Conservation (phyloP, 2,329 filamentous ascomycete species). For the Cladorrhinum sp. region DNA sequence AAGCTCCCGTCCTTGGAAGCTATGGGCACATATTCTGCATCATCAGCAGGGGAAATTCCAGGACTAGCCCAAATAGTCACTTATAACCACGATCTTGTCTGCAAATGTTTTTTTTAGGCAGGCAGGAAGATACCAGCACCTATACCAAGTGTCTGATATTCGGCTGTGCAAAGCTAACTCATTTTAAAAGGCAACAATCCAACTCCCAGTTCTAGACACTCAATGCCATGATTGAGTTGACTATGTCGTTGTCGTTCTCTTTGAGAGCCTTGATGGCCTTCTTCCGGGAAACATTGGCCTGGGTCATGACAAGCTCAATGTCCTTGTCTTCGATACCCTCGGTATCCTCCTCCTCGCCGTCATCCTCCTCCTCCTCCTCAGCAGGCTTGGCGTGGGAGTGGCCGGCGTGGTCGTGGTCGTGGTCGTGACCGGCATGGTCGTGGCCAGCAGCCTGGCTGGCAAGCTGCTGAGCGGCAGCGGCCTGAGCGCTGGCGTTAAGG, state of each 20-base stretch:
- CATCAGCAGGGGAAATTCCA: not conserved
- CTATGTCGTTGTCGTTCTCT: constrained; percentile 99
- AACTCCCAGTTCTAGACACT: constrained; percentile 60
- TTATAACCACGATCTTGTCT: not conserved
- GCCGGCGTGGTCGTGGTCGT: constrained; percentile 65
- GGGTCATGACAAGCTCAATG: constrained; percentile 98
- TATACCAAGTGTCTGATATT: not conserved
- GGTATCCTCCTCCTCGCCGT: constrained; percentile 93
- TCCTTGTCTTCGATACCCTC: constrained; percentile 96
- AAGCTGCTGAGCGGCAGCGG: constrained; percentile 92
- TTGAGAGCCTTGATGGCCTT: constrained; percentile 98
- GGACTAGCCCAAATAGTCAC: not conserved
- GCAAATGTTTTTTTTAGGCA: not conserved
- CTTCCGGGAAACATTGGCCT: constrained; percentile 94
- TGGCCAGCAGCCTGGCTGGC: constrained; percentile 67
- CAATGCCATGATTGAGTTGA: constrained; percentile 99
- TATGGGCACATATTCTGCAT: not conserved
- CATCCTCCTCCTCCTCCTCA: constrained; percentile 80
- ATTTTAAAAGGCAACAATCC: not conserved
- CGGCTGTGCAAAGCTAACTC: not conserved
- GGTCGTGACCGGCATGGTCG: constrained; percentile 70
- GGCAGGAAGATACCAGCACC: constrained; percentile 6
- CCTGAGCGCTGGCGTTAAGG: constrained; percentile 96
- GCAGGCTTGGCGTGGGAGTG: constrained; percentile 66
- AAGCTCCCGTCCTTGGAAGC: not conserved